Percentiles rank a stretch among this genome's conserved stretches.
Evolutionary conservation across 1,284 basidiomycete species (phyloP).

Genomic region (Rhodofomes roseus): DNA sequence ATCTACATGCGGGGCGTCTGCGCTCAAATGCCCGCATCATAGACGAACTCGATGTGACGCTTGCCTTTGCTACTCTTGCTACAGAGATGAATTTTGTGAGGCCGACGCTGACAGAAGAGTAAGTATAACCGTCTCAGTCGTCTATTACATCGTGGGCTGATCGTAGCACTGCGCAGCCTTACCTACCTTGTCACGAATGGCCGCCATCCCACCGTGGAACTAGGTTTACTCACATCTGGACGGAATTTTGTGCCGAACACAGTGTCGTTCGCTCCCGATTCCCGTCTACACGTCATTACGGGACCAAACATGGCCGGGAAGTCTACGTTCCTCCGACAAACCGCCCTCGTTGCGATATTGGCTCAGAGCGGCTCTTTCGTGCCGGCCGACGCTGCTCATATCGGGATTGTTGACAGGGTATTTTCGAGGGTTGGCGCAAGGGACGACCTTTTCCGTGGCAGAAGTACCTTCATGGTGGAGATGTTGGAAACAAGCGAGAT

Average conservation of each 20-base stretch:
- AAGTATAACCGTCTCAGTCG: constrained; percentile 22
- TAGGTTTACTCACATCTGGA: constrained; percentile 74
- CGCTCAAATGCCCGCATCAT: constrained; percentile 77
- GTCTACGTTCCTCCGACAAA: constrained; percentile 90
- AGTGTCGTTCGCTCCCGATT: constrained; percentile 53
- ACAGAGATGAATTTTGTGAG: constrained; percentile 75
- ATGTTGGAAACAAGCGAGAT: constrained; percentile 87
- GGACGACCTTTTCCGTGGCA: constrained; percentile 91
- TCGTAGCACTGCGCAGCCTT: constrained; percentile 36
- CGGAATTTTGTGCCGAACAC: constrained; percentile 85
- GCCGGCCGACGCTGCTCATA: constrained; percentile 73
- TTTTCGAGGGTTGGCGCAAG: constrained; percentile 96
- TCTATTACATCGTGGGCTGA: not conserved
- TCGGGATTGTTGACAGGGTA: constrained; percentile 89
- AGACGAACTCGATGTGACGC: constrained; percentile 86
- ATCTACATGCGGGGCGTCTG: constrained; percentile 49
- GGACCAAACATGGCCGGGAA: constrained; percentile 98
- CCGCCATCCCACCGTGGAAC: constrained; percentile 91
- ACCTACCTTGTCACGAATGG: constrained; percentile 73
- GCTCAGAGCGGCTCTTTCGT: constrained; percentile 94
- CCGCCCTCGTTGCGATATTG: constrained; percentile 86
- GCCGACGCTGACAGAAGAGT: constrained; percentile 74
- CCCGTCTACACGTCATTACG: constrained; percentile 80
- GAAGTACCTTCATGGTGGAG: constrained; percentile 93
- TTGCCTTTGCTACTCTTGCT: constrained; percentile 83